phyloP scores from a whole-genome alignment of 2,329 filamentous ascomycete genomes.

The Paraconiothyrium sp. region DNA sequence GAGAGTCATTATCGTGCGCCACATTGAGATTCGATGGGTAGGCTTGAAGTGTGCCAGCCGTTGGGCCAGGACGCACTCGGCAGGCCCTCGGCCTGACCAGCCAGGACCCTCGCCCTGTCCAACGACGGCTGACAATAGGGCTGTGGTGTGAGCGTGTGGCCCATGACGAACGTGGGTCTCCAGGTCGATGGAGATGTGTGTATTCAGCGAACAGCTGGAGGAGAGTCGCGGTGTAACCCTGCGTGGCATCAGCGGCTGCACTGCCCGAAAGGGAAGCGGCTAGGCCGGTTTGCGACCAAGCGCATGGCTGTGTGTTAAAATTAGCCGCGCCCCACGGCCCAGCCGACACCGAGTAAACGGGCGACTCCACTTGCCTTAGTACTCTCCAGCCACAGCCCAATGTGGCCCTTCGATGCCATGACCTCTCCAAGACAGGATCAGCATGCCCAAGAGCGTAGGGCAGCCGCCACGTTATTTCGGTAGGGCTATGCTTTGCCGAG shows the following conservation, averaged over 20 bases:
- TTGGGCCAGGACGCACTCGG: not conserved
- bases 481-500: conserved; percentile 18
- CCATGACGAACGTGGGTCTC: not conserved
- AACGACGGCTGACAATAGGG: conserved; percentile 3
- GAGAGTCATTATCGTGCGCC: conserved; percentile 5
- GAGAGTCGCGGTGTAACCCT: conserved; percentile 13
- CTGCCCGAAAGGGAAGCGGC: not conserved
- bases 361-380: not conserved
- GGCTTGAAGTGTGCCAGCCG: not conserved
- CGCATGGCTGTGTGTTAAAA: conserved; percentile 5
- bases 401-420: not conserved
- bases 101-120: not conserved
- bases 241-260: conserved; percentile 5
- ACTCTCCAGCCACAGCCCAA: conserved; percentile 14
- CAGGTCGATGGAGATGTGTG: conserved; percentile 3
- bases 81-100: not conserved
- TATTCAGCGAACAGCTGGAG: conserved; percentile 12
- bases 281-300: not conserved
- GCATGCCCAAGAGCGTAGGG: conserved; percentile 7
- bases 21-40: conserved; percentile 7
- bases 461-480: conserved; percentile 8
- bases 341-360: conserved; percentile 13
- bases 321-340: conserved; percentile 10
- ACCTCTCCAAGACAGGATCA: not conserved
- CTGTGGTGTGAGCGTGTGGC: conserved; percentile 12